Percentiles rank a stretch among this genome's conserved stretches.
These are phyloP conservation scores for Ilex aquifolium DNA, from an alignment of 257 asterid genomes.

Conservation along the genomic window DNA sequence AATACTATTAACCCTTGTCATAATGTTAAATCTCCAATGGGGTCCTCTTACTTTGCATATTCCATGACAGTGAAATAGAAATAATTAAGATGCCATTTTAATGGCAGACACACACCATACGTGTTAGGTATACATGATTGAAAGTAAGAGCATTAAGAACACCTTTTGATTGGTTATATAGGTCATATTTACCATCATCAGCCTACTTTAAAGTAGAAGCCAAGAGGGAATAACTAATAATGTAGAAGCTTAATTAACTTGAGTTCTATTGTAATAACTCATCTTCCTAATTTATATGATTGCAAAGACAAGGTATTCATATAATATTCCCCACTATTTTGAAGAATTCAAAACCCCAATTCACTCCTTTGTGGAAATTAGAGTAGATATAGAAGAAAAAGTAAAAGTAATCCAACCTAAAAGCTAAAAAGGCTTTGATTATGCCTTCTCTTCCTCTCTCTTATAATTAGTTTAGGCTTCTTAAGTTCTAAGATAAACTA, in stretches of 20 bases:
- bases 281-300: slow-evolving; percentile 35
- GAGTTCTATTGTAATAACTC: slow-evolving; percentile 24
- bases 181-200: slow-evolving; percentile 21
- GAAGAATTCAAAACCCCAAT: slow-evolving; percentile 37
- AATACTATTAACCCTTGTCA: too few relatives aligned
- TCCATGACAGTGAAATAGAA: slow-evolving; percentile 33
- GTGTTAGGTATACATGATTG: slow-evolving; percentile 52
- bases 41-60: background rate
- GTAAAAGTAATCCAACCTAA: slow-evolving; percentile 38
- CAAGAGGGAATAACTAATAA: slow-evolving; percentile 6
- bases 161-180: slow-evolving; percentile 27
- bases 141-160: slow-evolving; percentile 38
- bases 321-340: slow-evolving; percentile 39
- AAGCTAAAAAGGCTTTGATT: slow-evolving; percentile 35
- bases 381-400: slow-evolving; percentile 19
- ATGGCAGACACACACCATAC: slow-evolving; percentile 76
- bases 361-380: slow-evolving; percentile 38
- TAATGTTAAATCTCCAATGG: too few relatives aligned
- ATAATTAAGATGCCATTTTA: slow-evolving; percentile 35
- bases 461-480: slow-evolving; percentile 39
- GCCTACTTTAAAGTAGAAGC: slow-evolving; percentile 18
- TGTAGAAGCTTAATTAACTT: slow-evolving; percentile 34
- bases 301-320: slow-evolving; percentile 12
- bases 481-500: slow-evolving; percentile 57
- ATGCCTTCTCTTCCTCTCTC: slow-evolving; percentile 27